Evolutionary conservation across 2,329 filamentous ascomycete genomes (phyloP), one percentile per base, ranked within the genome.

Genomic region (Endoconidiophora laricicola): DNA sequence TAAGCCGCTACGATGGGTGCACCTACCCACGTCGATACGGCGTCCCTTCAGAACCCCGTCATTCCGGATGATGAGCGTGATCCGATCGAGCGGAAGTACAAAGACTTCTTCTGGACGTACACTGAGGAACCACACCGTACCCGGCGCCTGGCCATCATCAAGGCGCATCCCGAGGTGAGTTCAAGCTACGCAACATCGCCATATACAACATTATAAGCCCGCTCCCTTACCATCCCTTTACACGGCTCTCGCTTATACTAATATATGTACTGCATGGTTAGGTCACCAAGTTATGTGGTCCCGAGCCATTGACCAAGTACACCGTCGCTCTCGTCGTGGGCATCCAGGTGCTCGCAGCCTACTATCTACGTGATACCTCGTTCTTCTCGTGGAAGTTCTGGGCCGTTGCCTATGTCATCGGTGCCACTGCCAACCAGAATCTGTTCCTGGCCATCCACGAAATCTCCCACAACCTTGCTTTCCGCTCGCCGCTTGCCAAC

Each of bases 401-500:
- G 72, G 72, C 81, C 50, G 83, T 87, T 0, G 87, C 86, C 56
- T 98, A 98, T 66, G 69, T 94, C 49, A 73, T 98, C 55, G 91
- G 91, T 52, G 91, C 91, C 26, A 96, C 91, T 0, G 81, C 90
- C 49, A 98, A 96, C 71, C 91, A 98, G 72, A 98, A 98, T 66
- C 77, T 96, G 46, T 98, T 98, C 70, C 79, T 98, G 40, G 87
- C 91, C 53, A 98, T 98, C 61, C 91, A 98, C 69, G 91, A 98
- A 68, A 96, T 98, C 64, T 94, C 86, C 14, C 91, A 98, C 69
- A 98, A 98, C 63, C 73, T 98, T 55, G 91, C 90, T 36, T 96
- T 96, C 72, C 79, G 78, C 57, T 88, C 79, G 23, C 74, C 85
- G 1, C 63, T 80, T 40, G 81, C 79, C 54, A 98, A 98, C 67